Base-by-base conservation (phyloP, 129 eudicot genomes). In the Dittrichia graveolens region DNA sequence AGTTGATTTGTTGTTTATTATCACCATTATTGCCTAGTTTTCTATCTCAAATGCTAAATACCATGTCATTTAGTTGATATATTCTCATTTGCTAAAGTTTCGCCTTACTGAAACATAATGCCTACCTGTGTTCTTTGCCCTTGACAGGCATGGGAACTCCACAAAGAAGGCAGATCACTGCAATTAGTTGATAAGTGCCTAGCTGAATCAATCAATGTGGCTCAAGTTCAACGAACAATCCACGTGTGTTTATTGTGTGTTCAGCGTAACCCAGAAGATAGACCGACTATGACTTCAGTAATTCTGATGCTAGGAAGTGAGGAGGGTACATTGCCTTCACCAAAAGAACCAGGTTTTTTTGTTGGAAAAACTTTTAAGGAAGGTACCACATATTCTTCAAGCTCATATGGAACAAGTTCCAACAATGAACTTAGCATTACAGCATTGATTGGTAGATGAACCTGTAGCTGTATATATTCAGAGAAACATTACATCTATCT, bases 211-310 rank as follows among this genome's bases (percentile, higher is more conserved):
- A 4, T 68, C 19, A 31, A 58, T 19, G n/a, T 37, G 9, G 49
- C 54, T 41, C 76, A 79, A 44, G 76, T 72, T 45, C 19, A 42
- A 53, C 45, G 79, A 31, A 75, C 77, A 19, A 79, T 83, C 41
- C 84, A 83, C 0, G 67, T 83, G 18, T 76, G 80, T 53, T 73
- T 83, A 39, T 50, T 83, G 45, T 83, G 84, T 54, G 87, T 83
- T 70, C 87, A 83, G 76, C 76, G 70, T 57, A 6, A 65, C 58
- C 82, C 84, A 13, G 74, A 79, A 46, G 84, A 83, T 67, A 79
- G 87, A 56, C 87, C 87, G 35, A 67, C 59, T 56, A 82, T 82
- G 65, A 53, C 83, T 16, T 53, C 65, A 9, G 77, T 74, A 38
- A 74, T 78, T 39, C 24, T 69, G 13, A 74, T 82, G 86, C 42